Evolutionary conservation across 176 grass and related monocot species (phyloP).

Genomic region (Hordeum vulgare): MorexV3_pseudomolecules_assembly NC_058518.1:133640061-133640560

Average conservation of each 20-base stretch:
- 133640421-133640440: constrained; percentile 18
- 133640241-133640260: constrained; percentile 52
- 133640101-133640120: background rate
- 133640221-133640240: constrained; percentile 57
- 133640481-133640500: constrained; percentile 57
- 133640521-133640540: constrained; percentile 47
- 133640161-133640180: constrained; percentile 2
- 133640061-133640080: background rate
- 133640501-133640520: constrained; percentile 71
- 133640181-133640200: constrained; percentile 5
- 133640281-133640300: constrained; percentile 64
- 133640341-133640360: constrained; percentile 16
- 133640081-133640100: background rate
- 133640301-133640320: constrained; percentile 57
- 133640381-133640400: constrained; percentile 32
- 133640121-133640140: background rate
- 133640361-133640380: background rate
- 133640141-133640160: background rate
- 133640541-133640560: constrained; percentile 19
- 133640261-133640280: constrained; percentile 78
- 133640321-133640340: constrained; percentile 28
- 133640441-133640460: constrained; percentile 19
- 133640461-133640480: constrained; percentile 34
- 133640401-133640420: background rate
- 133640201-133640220: constrained; percentile 56